Conservation (phyloP, 2,329 filamentous ascomycete genomes). For the Penicillium griseofulvum region DNA sequence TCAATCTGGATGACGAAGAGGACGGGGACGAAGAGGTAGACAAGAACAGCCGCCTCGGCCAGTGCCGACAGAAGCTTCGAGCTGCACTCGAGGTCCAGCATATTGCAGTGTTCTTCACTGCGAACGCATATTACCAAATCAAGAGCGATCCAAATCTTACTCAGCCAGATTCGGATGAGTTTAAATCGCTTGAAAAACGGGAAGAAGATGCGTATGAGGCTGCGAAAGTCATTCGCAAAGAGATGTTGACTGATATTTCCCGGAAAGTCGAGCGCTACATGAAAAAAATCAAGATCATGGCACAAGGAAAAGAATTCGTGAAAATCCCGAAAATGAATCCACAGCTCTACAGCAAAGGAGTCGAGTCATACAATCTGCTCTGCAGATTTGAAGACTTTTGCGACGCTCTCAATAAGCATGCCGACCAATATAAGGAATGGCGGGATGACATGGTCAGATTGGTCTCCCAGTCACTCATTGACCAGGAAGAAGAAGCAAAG, state of each 20-base stretch:
- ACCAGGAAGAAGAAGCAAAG: conserved; percentile 73
- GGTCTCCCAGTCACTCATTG: conserved; percentile 72
- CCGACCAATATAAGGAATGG: conserved; percentile 69
- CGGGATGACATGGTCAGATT: conserved; percentile 69
- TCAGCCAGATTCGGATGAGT: conserved; percentile 64
- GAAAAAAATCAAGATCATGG: conserved; percentile 57
- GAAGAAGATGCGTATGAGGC: conserved; percentile 73
- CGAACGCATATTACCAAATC: conserved; percentile 79
- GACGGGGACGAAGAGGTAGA: conserved; percentile 41
- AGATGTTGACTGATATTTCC: conserved; percentile 65
- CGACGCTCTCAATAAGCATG: conserved; percentile 68
- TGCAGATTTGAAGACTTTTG: conserved; percentile 66
- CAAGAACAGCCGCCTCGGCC: conserved; percentile 51
- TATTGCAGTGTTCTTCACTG: conserved; percentile 78
- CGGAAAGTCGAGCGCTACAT: conserved; percentile 64
- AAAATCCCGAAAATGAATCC: conserved; percentile 61
- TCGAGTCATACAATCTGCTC: conserved; percentile 68
- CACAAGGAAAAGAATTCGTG: conserved; percentile 55
- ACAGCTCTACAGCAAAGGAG: conserved; percentile 57
- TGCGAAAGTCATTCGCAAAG: conserved; percentile 73
- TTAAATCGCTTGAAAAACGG: conserved; percentile 62
- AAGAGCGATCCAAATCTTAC: conserved; percentile 68
- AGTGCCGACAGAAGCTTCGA: conserved; percentile 65
- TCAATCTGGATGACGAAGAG: conserved; percentile 32
- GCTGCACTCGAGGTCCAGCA: conserved; percentile 76